phyloP scores from a whole-genome alignment of 352 stramenopile genomes.

The Globisporangium abappressorium region DNA sequence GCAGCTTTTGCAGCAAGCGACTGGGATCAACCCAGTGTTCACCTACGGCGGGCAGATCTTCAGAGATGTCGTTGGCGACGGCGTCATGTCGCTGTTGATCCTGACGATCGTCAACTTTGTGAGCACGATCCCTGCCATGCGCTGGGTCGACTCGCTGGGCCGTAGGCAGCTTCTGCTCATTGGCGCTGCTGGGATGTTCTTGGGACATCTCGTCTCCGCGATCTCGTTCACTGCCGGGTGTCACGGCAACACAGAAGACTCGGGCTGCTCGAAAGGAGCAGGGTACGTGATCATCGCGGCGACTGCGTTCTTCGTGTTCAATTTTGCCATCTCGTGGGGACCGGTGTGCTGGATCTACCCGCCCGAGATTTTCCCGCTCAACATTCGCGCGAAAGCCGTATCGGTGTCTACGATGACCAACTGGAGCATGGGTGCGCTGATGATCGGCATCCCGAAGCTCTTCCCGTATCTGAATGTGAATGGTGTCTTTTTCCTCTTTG shows the following conservation, averaged over 20 bases:
- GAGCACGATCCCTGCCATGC: conserved; percentile 37
- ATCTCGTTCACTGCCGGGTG: conserved; percentile 39
- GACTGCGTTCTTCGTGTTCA: conserved; percentile 42
- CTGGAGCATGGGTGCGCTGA: conserved; percentile 31
- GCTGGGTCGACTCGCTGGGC: conserved; percentile 37
- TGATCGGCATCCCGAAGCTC: conserved; percentile 46
- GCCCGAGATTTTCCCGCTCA: conserved; percentile 54
- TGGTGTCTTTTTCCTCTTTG: conserved; percentile 56
- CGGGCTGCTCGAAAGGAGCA: conserved; percentile 19
- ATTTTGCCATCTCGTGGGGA: conserved; percentile 56
- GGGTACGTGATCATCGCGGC: conserved; percentile 37
- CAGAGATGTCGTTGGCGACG: conserved; percentile 31
- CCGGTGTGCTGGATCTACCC: conserved; percentile 61
- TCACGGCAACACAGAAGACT: conserved; percentile 22
- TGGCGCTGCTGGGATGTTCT: conserved; percentile 38
- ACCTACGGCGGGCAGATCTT: conserved; percentile 42
- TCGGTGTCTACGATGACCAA: conserved; percentile 35
- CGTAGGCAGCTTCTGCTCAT: conserved; percentile 36
- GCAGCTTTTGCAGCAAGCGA: conserved; percentile 45
- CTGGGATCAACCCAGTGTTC: conserved; percentile 38
- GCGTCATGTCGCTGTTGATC: conserved; percentile 31
- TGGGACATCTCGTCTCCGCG: conserved; percentile 35
- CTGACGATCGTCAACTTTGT: conserved; percentile 38
- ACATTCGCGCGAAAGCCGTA: conserved; percentile 39
- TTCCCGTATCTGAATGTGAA: conserved; percentile 46